These are phyloP conservation scores for Globisporangium cylindrosporum DNA, from an alignment of 352 stramenopile genomes.

Conservation along the genomic window DNA sequence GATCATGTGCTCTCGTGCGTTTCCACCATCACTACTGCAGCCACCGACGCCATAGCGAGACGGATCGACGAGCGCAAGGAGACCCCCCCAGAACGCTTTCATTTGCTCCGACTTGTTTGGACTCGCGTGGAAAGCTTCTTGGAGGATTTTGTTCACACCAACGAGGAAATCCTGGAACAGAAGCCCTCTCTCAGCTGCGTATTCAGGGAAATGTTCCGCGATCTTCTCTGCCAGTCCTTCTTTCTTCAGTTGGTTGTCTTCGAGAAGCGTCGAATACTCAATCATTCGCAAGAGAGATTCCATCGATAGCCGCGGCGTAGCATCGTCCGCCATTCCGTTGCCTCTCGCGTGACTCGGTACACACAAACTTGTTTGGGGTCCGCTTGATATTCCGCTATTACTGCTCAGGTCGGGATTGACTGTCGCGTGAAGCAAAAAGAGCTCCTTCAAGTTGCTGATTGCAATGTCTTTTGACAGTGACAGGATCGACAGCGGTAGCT, in stretches of 20 bases:
- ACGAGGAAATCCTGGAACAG: slow-evolving; percentile 58
- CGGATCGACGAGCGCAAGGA: slow-evolving; percentile 32
- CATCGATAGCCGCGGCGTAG: slow-evolving; percentile 32
- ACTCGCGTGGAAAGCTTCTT: slow-evolving; percentile 29
- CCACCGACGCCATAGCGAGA: slow-evolving; percentile 10
- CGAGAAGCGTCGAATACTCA: slow-evolving; percentile 37
- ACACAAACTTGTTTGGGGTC: neutral
- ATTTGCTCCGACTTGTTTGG: slow-evolving; percentile 32
- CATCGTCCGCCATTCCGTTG: neutral
- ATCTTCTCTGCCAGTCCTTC: slow-evolving; percentile 31
- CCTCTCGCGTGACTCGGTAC: neutral
- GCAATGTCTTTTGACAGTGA: slow-evolving; percentile 49
- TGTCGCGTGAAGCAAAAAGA: slow-evolving; percentile 48
- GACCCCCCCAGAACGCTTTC: slow-evolving; percentile 53
- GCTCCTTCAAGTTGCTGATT: slow-evolving; percentile 42
- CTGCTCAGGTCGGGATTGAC: neutral
- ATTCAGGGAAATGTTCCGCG: slow-evolving; percentile 32
- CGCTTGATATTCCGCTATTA: neutral
- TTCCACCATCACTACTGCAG: neutral
- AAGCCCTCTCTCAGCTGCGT: slow-evolving; percentile 43
- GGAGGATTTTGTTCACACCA: slow-evolving; percentile 42
- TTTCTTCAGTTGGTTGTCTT: slow-evolving; percentile 31
- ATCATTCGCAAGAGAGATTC: slow-evolving; percentile 45
- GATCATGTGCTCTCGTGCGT: slow-evolving; percentile 14
- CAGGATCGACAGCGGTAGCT: slow-evolving; percentile 47